phyloP scores from a whole-genome alignment of 306 rosid genomes.

The Castanea sativa region DNA sequence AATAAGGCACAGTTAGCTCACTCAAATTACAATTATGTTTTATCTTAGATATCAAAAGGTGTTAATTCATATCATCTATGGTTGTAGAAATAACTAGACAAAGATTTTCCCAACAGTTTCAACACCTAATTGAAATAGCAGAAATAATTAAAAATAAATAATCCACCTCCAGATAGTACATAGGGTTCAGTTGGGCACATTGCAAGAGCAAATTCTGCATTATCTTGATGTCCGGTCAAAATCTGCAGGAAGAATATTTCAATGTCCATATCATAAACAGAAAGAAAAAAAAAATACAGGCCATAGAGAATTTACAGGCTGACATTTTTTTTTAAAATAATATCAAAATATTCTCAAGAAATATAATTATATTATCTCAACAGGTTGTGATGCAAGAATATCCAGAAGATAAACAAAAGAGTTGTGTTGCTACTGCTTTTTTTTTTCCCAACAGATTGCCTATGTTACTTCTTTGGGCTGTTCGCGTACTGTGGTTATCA shows the following conservation, averaged over 20 bases:
- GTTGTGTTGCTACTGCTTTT: neutral
- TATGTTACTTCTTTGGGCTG: neutral
- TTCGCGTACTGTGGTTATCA: neutral
- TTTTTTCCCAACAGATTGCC: neutral
- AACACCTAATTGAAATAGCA: neutral
- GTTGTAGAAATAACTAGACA: neutral
- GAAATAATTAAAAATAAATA: neutral
- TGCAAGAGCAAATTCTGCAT: constrained; percentile 99
- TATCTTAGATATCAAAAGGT: neutral
- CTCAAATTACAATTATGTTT: neutral
- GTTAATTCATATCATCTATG: neutral
- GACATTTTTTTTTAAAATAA: neutral
- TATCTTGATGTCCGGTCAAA: constrained; percentile 96
- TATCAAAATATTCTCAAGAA: neutral
- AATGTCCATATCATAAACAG: neutral
- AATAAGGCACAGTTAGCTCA: neutral
- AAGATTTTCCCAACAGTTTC: constrained; percentile 4
- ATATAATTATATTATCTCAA: neutral
- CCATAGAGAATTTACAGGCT: neutral
- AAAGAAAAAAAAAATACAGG: neutral
- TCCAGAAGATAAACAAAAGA: neutral
- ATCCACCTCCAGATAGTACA: constrained; percentile 94
- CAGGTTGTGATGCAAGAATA: neutral
- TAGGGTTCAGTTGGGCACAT: constrained; percentile 99
- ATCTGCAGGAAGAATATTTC: constrained; percentile 45